phyloP scores from a whole-genome alignment of 1,284 basidiomycete species.

The Pisolithus thermaeus region DNA sequence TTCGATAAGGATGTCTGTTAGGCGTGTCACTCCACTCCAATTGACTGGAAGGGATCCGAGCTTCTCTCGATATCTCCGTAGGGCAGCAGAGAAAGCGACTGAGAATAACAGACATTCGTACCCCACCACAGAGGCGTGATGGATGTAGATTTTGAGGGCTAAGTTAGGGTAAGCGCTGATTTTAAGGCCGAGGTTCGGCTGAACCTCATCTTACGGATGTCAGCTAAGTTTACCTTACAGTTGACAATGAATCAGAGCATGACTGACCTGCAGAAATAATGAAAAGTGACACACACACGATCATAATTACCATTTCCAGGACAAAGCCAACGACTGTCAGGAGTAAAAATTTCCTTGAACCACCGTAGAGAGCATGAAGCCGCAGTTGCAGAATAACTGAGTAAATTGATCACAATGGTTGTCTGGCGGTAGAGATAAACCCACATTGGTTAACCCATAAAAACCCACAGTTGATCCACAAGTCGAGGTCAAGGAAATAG shows the following conservation, averaged over 20 bases:
- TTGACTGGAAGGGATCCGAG: not conserved
- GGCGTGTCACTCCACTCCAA: not conserved
- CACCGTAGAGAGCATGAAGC: not conserved
- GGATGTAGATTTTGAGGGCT: not conserved
- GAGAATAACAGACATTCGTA: not conserved
- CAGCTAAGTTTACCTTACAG: not conserved
- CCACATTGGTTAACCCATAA: not conserved
- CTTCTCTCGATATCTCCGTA: not conserved
- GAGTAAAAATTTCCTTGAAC: not conserved
- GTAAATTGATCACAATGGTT: not conserved
- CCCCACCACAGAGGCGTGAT: not conserved
- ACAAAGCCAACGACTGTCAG: not conserved
- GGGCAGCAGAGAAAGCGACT: not conserved
- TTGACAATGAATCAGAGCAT: not conserved
- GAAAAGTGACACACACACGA: not conserved
- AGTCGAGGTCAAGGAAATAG: not conserved
- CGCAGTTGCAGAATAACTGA: not conserved
- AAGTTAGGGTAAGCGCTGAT: not conserved
- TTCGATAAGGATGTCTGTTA: not conserved
- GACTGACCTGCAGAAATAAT: not conserved
- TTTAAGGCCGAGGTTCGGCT: not conserved
- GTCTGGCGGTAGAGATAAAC: not conserved
- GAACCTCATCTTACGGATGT: not conserved
- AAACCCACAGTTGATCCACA: not conserved
- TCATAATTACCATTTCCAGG: not conserved